A percentile compares a stretch with the other conserved stretches of the same genome.
Conservation (phyloP, 495 filamentous ascomycete genomes). For the Daldinia concentrica region DNA sequence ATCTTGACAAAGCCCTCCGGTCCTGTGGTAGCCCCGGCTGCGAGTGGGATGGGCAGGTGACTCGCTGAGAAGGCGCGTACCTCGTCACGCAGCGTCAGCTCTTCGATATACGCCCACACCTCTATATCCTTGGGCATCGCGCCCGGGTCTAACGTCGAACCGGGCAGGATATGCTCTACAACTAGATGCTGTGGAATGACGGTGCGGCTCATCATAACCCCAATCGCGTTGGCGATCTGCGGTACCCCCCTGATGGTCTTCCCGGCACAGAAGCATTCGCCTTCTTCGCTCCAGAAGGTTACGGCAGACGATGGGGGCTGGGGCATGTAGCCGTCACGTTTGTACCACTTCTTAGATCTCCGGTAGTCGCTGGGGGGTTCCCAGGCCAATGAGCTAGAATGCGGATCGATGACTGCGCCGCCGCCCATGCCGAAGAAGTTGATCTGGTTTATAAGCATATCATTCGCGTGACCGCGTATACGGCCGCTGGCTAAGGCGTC, state of each 20-base stretch:
- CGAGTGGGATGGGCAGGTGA: constrained; percentile 39
- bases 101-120: constrained; percentile 62
- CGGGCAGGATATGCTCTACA: constrained; percentile 68
- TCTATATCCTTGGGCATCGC: constrained; percentile 69
- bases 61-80: constrained; percentile 45
- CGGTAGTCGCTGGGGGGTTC: constrained; percentile 1
- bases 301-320: constrained; percentile 58
- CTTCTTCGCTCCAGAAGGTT: constrained; percentile 65
- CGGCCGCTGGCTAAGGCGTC: constrained; percentile 44
- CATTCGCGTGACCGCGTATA: constrained; percentile 39
- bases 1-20: constrained; percentile 59
- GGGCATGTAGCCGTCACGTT: constrained; percentile 29
- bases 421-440: constrained; percentile 55
- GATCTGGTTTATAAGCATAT: constrained; percentile 49
- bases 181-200: constrained; percentile 66
- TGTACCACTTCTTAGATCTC: constrained; percentile 38
- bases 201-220: constrained; percentile 54
- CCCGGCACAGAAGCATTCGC: constrained; percentile 74
- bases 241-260: constrained; percentile 36
- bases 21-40: neutral
- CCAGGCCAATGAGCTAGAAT: constrained; percentile 45
- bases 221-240: constrained; percentile 53
- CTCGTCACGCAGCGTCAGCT: constrained; percentile 43
- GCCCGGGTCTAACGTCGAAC: constrained; percentile 61
- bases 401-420: constrained; percentile 47